Evolutionary conservation across 2,329 filamentous ascomycete species (phyloP).

Genomic region (Penicillium sp.): DNA sequence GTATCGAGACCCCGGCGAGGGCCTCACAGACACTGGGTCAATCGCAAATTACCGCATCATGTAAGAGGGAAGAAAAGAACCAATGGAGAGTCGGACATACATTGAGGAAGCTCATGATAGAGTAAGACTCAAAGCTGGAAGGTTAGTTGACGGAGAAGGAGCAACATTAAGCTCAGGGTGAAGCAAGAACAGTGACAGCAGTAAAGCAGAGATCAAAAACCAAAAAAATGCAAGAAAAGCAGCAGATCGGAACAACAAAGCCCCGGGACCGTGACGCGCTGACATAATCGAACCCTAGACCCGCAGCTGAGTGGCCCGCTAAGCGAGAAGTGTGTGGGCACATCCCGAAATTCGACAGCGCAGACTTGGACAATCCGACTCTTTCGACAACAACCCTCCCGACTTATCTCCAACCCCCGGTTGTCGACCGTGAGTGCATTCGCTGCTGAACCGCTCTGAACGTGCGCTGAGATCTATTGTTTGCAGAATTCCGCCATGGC

Average conservation of each 20-base stretch:
- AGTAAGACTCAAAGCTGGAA: background rate
- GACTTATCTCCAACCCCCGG: slow-evolving; percentile 31
- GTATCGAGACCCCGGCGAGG: slow-evolving; percentile 86
- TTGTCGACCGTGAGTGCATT: slow-evolving; percentile 41
- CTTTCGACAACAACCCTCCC: slow-evolving; percentile 39
- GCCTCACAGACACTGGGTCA: slow-evolving; percentile 78
- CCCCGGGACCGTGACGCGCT: slow-evolving; percentile 1
- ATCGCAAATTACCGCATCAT: slow-evolving; percentile 99
- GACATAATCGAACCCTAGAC: slow-evolving; percentile 36
- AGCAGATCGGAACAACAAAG: slow-evolving; percentile 23
- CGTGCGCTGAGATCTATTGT: slow-evolving; percentile 26
- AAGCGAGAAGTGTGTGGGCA: slow-evolving; percentile 43
- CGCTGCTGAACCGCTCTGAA: slow-evolving; percentile 11
- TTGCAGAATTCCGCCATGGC: slow-evolving; percentile 67
- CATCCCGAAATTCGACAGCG: slow-evolving; percentile 39
- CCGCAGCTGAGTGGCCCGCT: slow-evolving; percentile 34
- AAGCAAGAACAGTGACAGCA: background rate
- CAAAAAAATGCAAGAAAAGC: slow-evolving; percentile 24
- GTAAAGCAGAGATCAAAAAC: slow-evolving; percentile 5
- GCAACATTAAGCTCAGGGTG: slow-evolving; percentile 20
- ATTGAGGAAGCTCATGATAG: slow-evolving; percentile 9
- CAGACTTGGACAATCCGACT: slow-evolving; percentile 38
- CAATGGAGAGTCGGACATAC: slow-evolving; percentile 20
- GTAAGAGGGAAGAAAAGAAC: slow-evolving; percentile 18
- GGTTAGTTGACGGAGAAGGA: slow-evolving; percentile 4